Evolutionary conservation across 371 early-diverging fungal species (phyloP).

Genomic region (Apophysomyces ossiformis): DNA sequence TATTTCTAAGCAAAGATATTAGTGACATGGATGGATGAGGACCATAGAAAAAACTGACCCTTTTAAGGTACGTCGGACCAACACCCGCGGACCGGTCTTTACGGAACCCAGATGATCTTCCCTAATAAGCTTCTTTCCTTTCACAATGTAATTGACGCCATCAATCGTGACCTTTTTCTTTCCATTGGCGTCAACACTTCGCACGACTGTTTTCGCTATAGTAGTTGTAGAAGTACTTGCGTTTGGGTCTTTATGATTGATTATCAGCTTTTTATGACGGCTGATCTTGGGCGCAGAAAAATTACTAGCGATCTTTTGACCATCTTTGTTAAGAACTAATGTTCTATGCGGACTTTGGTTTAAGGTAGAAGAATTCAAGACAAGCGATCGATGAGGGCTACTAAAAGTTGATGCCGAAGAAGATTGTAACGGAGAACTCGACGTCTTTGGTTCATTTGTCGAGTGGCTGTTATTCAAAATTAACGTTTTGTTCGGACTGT

Average conservation of each 20-base stretch:
- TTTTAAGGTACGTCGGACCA: conserved; percentile 18
- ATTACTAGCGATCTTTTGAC: background rate
- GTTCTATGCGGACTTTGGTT: conserved; percentile 14
- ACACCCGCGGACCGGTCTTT: conserved; percentile 23
- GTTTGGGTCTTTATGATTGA: conserved; percentile 11
- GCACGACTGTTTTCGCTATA: conserved; percentile 3
- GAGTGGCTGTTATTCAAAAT: conserved; percentile 10
- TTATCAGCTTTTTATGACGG: background rate
- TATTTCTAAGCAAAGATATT: background rate
- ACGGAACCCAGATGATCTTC: conserved; percentile 32
- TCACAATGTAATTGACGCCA: conserved; percentile 51
- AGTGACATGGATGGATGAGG: background rate
- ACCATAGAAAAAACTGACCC: conserved; percentile 11
- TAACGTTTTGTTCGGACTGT: conserved; percentile 10
- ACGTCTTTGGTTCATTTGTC: background rate
- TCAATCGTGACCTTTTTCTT: conserved; percentile 45
- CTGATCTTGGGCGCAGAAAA: background rate
- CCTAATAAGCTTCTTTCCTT: conserved; percentile 46
- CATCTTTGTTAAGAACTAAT: conserved; percentile 13
- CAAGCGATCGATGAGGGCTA: conserved; percentile 2
- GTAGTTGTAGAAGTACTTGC: conserved; percentile 5
- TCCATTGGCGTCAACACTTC: conserved; percentile 15
- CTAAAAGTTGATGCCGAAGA: background rate
- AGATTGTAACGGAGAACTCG: background rate
- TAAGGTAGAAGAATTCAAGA: background rate